phyloP scores from a whole-genome alignment of 2,329 filamentous ascomycete genomes.

The Stemphylium lycopersici region DNA sequence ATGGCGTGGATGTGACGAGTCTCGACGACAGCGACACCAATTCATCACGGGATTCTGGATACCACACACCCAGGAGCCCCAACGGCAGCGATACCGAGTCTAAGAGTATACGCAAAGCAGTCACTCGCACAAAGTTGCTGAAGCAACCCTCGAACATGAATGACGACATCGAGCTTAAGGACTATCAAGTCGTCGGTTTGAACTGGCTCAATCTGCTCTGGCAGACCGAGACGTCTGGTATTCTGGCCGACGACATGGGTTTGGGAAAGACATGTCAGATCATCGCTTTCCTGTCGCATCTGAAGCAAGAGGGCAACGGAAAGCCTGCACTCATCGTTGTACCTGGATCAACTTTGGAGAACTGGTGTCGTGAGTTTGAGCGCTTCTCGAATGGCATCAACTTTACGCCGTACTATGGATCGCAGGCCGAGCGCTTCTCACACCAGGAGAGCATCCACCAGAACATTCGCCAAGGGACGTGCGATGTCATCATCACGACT shows the following conservation, averaged over 20 bases:
- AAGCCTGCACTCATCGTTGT: slow-evolving; percentile 87
- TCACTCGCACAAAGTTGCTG: slow-evolving; percentile 53
- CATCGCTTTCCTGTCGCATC: slow-evolving; percentile 85
- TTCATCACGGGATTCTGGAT: slow-evolving; percentile 66
- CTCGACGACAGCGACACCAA: slow-evolving; percentile 54
- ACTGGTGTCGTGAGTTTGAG: slow-evolving; percentile 91
- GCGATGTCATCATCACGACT: slow-evolving; percentile 75
- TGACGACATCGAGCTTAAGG: slow-evolving; percentile 78
- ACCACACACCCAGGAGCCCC: slow-evolving; percentile 64
- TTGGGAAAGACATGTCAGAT: slow-evolving; percentile 95
- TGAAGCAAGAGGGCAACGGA: slow-evolving; percentile 70
- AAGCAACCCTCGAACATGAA: slow-evolving; percentile 80
- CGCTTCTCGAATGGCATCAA: slow-evolving; percentile 80
- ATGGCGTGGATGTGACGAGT: slow-evolving; percentile 66
- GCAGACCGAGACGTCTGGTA: slow-evolving; percentile 79
- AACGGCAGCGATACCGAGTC: slow-evolving; percentile 54
- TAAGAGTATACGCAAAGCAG: slow-evolving; percentile 49
- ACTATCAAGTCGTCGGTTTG: slow-evolving; percentile 91
- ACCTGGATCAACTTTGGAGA: slow-evolving; percentile 90
- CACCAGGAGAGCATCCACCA: slow-evolving; percentile 72
- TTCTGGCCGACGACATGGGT: slow-evolving; percentile 97
- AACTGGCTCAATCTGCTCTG: slow-evolving; percentile 93
- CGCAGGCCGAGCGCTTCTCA: slow-evolving; percentile 68
- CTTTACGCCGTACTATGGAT: slow-evolving; percentile 76
- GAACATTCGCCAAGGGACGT: slow-evolving; percentile 59